These are phyloP conservation scores for Wickerhamomyces sydowiorum DNA, from an alignment of 805 yeast genomes.

Conservation along the genomic window DNA sequence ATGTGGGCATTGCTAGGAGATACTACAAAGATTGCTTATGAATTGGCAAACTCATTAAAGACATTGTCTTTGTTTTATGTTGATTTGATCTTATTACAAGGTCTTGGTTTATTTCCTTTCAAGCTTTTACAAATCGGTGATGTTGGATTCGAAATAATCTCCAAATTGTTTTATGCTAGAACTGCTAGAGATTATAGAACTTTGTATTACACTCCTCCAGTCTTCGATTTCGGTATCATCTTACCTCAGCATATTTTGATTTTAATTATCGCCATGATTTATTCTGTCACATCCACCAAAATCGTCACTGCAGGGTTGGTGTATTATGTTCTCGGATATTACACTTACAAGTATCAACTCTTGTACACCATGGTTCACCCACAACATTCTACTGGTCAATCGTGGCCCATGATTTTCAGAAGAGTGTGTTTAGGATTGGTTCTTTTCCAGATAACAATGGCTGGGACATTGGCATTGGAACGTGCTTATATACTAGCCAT, in stretches of 20 bases:
- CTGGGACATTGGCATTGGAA: slow-evolving; percentile 81
- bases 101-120: slow-evolving; percentile 86
- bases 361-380: slow-evolving; percentile 90
- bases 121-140: slow-evolving; percentile 76
- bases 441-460: slow-evolving; percentile 87
- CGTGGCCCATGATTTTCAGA: slow-evolving; percentile 88
- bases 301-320: slow-evolving; percentile 80
- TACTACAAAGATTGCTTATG: slow-evolving; percentile 83
- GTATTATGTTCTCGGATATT: slow-evolving; percentile 81
- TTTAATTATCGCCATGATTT: slow-evolving; percentile 77
- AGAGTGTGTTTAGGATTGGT: slow-evolving; percentile 76
- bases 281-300: slow-evolving; percentile 86
- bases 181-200: slow-evolving; percentile 80
- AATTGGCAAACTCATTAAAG: slow-evolving; percentile 74
- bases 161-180: slow-evolving; percentile 48
- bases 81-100: slow-evolving; percentile 76
- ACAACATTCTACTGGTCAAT: slow-evolving; percentile 94
- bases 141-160: slow-evolving; percentile 63
- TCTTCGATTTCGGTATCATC: slow-evolving; percentile 87
- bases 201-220: slow-evolving; percentile 72
- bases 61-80: slow-evolving; percentile 85
- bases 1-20: slow-evolving; percentile 79
- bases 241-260: slow-evolving; percentile 89
- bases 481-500: slow-evolving; percentile 73
- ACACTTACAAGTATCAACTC: slow-evolving; percentile 86